These are phyloP conservation scores for Cylindrotheca closterium DNA, from an alignment of 108 stramenopile species.

Conservation along the genomic window DNA sequence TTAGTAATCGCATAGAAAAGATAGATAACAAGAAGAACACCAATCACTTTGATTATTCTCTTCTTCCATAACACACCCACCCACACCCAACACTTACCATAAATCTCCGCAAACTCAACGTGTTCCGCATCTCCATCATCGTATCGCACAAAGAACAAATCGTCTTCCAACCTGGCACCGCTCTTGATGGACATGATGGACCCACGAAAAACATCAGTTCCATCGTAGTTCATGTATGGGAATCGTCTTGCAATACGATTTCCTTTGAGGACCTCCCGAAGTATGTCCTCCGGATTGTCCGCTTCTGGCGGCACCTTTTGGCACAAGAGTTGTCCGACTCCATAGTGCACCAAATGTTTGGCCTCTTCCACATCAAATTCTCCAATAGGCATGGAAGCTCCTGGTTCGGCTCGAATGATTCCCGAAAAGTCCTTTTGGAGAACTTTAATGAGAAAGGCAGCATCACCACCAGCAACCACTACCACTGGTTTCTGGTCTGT, in stretches of 20 bases:
- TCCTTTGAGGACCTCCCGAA: slow-evolving; percentile 31
- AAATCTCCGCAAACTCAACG: slow-evolving; percentile 32
- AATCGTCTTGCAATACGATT: slow-evolving; percentile 64
- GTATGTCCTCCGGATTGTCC: slow-evolving; percentile 13
- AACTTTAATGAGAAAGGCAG: slow-evolving; percentile 35
- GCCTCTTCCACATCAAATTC: slow-evolving; percentile 27
- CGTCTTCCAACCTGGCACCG: slow-evolving; percentile 15
- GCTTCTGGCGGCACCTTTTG: slow-evolving; percentile 4
- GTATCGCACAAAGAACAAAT: slow-evolving; percentile 48
- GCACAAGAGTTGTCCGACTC: slow-evolving; percentile 33
- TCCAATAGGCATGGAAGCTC: not conserved
- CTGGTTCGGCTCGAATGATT: not conserved
- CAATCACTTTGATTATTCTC: too few relatives aligned
- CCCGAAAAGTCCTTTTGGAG: not conserved
- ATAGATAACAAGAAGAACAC: slow-evolving; percentile 2
- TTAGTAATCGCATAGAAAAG: not conserved
- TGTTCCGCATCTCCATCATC: slow-evolving; percentile 76
- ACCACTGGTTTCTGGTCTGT: slow-evolving; percentile 25
- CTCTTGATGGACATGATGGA: slow-evolving; percentile 28
- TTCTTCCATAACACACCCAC: too few relatives aligned
- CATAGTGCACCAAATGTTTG: slow-evolving; percentile 57
- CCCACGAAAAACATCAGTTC: slow-evolving; percentile 53
- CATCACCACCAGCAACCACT: slow-evolving; percentile 63
- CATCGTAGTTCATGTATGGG: slow-evolving; percentile 32
- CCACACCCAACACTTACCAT: slow-evolving; percentile 69